Evolutionary conservation across 768 basidiomycete species (phyloP).

Genomic region (Russula virescens): DNA sequence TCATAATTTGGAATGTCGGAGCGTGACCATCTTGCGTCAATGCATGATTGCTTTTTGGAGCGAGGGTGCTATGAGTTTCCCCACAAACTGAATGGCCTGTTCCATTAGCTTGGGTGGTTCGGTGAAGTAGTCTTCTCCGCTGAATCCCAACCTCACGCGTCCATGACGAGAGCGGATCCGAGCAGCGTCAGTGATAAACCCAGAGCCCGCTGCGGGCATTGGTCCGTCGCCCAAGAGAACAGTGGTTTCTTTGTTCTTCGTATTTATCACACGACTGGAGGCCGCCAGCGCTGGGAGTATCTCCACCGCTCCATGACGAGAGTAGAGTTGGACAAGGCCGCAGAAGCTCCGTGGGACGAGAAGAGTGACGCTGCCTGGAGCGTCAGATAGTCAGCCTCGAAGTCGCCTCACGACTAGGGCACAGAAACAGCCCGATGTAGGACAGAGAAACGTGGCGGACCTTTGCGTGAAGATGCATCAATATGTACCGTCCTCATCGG

Average conservation of each 20-base stretch:
- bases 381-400: neutral
- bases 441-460: neutral
- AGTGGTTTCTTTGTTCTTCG: conserved; percentile 1
- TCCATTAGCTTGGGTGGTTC: conserved; percentile 7
- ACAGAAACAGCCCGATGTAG: neutral
- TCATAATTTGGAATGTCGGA: neutral
- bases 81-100: conserved; percentile 11
- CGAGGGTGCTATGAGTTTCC: neutral
- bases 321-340: conserved; percentile 20
- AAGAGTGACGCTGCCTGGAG: conserved; percentile 14
- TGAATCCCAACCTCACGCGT: conserved; percentile 19
- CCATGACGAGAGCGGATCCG: conserved; percentile 16
- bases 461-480: conserved; percentile 3
- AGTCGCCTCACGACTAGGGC: neutral
- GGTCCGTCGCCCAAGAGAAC: conserved; percentile 17
- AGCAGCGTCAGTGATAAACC: conserved; percentile 11
- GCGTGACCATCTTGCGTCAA: neutral
- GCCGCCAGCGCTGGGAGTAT: conserved; percentile 16
- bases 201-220: conserved; percentile 1
- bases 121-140: conserved; percentile 17
- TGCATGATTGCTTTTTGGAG: neutral
- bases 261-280: conserved; percentile 9
- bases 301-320: conserved; percentile 1
- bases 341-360: conserved; percentile 21
- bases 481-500: conserved; percentile 11